Percentiles rank a stretch among this genome's conserved stretches.
Evolutionary conservation across 768 basidiomycete species (phyloP).

Genomic region (Boletus sp.): DNA sequence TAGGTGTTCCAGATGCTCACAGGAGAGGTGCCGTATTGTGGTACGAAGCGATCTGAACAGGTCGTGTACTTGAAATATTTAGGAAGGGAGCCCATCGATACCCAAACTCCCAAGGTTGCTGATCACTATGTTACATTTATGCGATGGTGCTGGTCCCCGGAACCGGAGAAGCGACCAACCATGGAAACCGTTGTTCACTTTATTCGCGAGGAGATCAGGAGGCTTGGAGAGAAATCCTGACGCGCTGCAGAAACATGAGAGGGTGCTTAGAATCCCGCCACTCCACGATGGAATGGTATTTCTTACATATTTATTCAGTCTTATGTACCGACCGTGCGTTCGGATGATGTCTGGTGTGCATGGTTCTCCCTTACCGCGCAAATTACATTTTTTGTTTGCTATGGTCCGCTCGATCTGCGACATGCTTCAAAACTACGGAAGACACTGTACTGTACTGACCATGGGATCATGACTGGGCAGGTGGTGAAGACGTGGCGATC

Average conservation of each 20-base stretch:
- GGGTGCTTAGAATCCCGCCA: too few species aligned
- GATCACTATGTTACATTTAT: constrained; percentile 4
- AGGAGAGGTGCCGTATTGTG: constrained; percentile 6
- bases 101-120: background rate
- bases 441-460: too few species aligned
- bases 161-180: constrained; percentile 9
- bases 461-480: constrained; percentile 2
- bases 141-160: constrained; percentile 9
- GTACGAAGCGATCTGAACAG: constrained; percentile 7
- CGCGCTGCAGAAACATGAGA: background rate
- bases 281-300: too few species aligned
- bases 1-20: constrained; percentile 3
- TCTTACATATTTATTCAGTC: too few species aligned
- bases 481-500: constrained; percentile 2
- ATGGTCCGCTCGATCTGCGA: too few species aligned
- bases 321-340: too few species aligned
- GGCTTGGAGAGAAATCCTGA: background rate
- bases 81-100: constrained; percentile 14
- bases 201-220: background rate
- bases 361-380: too few species aligned
- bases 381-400: too few species aligned
- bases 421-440: too few species aligned
- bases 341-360: too few species aligned
- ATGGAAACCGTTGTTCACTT: constrained; percentile 6
- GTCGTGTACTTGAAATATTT: constrained; percentile 13